A percentile compares a stretch with the other conserved stretches of the same genome.
Evolutionary conservation across 352 stramenopile genomes (phyloP).

Genomic region (Pythium graminicola): DNA sequence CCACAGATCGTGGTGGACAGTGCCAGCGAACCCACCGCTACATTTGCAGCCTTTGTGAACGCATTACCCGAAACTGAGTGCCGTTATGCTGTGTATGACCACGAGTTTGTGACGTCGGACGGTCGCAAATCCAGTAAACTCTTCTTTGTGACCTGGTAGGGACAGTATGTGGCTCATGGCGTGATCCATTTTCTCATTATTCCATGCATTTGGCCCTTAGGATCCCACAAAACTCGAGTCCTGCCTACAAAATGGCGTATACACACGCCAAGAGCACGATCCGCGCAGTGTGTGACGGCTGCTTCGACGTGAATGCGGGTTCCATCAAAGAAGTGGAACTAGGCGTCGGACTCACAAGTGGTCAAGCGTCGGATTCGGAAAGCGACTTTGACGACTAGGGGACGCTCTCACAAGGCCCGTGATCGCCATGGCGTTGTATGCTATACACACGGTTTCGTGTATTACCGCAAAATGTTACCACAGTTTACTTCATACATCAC

Average conservation of each 20-base stretch:
- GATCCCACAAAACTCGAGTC: conserved; percentile 76
- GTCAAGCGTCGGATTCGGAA: conserved; percentile 69
- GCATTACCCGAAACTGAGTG: conserved; percentile 76
- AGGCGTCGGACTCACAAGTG: conserved; percentile 51
- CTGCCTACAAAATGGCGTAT: conserved; percentile 86
- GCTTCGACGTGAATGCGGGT: conserved; percentile 71
- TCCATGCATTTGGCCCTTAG: conserved; percentile 12
- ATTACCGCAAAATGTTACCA: no score
- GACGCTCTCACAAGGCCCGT: no score
- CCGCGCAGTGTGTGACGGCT: conserved; percentile 67
- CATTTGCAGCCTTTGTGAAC: conserved; percentile 46
- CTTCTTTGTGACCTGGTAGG: conserved; percentile 81
- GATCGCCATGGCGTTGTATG: no score
- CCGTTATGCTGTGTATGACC: conserved; percentile 84
- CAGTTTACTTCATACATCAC: conserved; percentile 8
- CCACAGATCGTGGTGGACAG: conserved; percentile 59
- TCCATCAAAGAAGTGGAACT: conserved; percentile 66
- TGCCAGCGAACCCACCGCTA: conserved; percentile 39
- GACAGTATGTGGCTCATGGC: not conserved
- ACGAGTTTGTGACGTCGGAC: conserved; percentile 70
- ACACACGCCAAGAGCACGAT: conserved; percentile 82
- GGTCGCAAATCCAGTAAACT: conserved; percentile 83
- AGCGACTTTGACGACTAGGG: conserved; percentile 77
- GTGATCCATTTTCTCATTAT: not conserved
- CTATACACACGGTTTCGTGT: no score